Conservation (phyloP, 2,329 filamentous ascomycete genomes). For the Zymoseptoria passerinii region DNA sequence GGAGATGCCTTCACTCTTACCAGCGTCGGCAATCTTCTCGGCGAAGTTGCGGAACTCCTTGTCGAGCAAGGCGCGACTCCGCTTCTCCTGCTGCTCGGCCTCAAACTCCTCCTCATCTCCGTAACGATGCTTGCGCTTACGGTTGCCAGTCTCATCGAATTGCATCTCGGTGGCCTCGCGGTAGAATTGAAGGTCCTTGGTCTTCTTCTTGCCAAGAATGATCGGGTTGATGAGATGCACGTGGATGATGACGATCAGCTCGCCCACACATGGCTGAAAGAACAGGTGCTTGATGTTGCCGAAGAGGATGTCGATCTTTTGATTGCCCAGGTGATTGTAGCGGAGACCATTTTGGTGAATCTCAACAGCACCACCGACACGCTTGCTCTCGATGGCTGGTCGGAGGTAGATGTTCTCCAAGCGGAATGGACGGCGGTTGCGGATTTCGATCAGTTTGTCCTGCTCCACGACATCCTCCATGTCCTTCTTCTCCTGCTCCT, state of each 20-base stretch:
- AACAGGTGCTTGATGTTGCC: conserved; percentile 98
- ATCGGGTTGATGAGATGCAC: conserved; percentile 97
- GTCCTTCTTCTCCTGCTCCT: conserved; percentile 98
- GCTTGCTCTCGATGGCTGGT: conserved; percentile 91
- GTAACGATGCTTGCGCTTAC: conserved; percentile 94
- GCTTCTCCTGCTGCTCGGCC: conserved; percentile 91
- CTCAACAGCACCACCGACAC: conserved; percentile 89
- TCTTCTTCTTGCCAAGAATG: conserved; percentile 97
- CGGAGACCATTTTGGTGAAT: conserved; percentile 99
- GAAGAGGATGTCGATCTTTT: conserved; percentile 88
- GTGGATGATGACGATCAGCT: conserved; percentile 96
- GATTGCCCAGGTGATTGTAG: conserved; percentile 73
- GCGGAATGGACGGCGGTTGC: conserved; percentile 83
- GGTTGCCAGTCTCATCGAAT: conserved; percentile 96
- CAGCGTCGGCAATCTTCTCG: conserved; percentile 94
- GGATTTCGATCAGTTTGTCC: conserved; percentile 89
- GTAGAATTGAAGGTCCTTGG: conserved; percentile 97
- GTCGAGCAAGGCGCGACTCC: conserved; percentile 83
- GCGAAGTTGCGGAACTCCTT: conserved; percentile 93
- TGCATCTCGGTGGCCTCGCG: conserved; percentile 96
- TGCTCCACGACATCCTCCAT: conserved; percentile 99
- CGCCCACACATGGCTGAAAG: conserved; percentile 94
- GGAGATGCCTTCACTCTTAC: conserved; percentile 79
- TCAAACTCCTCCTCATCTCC: conserved; percentile 99
- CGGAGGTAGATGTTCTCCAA: conserved; percentile 94